Evolutionary conservation across 768 basidiomycete species (phyloP), one percentile per base, ranked within the genome.

Genomic region (Russula compacta): DNA sequence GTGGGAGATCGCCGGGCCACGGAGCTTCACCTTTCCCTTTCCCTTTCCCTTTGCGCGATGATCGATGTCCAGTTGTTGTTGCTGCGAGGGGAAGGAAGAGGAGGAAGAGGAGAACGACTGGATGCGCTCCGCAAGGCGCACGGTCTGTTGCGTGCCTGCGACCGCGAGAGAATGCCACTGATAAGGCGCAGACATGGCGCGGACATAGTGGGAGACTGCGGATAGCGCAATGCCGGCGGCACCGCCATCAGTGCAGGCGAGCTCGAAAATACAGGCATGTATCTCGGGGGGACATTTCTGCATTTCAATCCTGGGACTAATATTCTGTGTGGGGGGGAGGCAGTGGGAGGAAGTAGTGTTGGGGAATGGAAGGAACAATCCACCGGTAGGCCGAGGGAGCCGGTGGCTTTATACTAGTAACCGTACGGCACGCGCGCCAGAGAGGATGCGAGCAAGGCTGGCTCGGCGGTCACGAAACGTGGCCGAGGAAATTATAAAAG

Each of bases 231-330:
- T 72, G 46, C 75, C 73, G 0, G 77, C 72, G 15, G 58, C 44
- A 0, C 77, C 78, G 46, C 76, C 76, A 59, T 77, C 76, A 10
- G 69, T 60, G 63, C 78, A 79, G 6, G 75, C 75, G 2, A 78
- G 67, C 51, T 75, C 70, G 62, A 72, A 77, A 55, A 81, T 79
- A 59, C 76, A 74, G 4, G 75, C 72, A 56, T 76, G 75, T 15
- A 81, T 68, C 67, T 81, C 80, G 38, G 74, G 70, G 15, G 80
- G 80, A 53, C 73, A 74, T 39, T 58, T 58, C 48, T 76, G 66
- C 48, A 55, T 61, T 6, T 43, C 43, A 19, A 9, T 51, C 9
- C 47, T 8, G 4, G 38, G 15, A 17, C 10, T 39, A 12, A 17
- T 39, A 11, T 15, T 39, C 8, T n/a, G 21, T 38, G 39, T 29